Evolutionary conservation across 331 rosid species (phyloP).

Genomic region (Saraca asoca): DNA sequence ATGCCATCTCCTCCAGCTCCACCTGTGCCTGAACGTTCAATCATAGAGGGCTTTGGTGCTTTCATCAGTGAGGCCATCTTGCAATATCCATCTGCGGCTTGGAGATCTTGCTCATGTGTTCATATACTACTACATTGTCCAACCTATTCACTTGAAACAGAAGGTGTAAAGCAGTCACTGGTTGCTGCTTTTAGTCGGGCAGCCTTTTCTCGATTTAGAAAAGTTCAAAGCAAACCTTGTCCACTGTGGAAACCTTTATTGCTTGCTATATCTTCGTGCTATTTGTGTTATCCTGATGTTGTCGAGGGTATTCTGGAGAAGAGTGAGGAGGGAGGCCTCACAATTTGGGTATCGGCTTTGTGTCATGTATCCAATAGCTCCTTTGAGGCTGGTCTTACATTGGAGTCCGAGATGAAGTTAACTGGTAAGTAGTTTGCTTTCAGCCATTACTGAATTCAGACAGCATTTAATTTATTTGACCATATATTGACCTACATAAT

Average conservation of each 20-base stretch:
- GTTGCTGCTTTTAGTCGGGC: constrained; percentile 57
- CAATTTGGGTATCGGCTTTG: constrained; percentile 70
- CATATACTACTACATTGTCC: constrained; percentile 72
- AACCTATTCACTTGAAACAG: constrained; percentile 59
- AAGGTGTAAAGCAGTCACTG: constrained; percentile 66
- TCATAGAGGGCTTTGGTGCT: constrained; percentile 69
- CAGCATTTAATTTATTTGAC: constrained; percentile 20
- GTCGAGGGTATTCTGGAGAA: constrained; percentile 72
- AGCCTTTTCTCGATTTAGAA: constrained; percentile 57
- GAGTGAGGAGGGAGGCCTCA: constrained; percentile 56
- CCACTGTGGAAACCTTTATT: constrained; percentile 81
- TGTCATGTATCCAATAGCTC: constrained; percentile 55
- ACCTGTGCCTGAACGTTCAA: constrained; percentile 72
- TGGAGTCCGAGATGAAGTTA: constrained; percentile 74
- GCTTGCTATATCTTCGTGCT: constrained; percentile 84
- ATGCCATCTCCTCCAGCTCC: constrained; percentile 78
- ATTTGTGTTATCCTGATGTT: constrained; percentile 71
- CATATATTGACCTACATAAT: constrained; percentile 4
- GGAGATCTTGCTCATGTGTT: constrained; percentile 84
- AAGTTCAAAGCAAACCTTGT: constrained; percentile 51
- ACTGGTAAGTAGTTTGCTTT: constrained; percentile 55
- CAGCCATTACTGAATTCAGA: constrained; percentile 18
- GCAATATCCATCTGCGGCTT: constrained; percentile 80
- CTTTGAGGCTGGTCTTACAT: constrained; percentile 52
- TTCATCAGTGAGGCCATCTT: constrained; percentile 66